Percentiles rank a stretch among this genome's conserved stretches.
phyloP scores from a whole-genome alignment of 768 basidiomycete species.

The Leccinum imitatum region DNA sequence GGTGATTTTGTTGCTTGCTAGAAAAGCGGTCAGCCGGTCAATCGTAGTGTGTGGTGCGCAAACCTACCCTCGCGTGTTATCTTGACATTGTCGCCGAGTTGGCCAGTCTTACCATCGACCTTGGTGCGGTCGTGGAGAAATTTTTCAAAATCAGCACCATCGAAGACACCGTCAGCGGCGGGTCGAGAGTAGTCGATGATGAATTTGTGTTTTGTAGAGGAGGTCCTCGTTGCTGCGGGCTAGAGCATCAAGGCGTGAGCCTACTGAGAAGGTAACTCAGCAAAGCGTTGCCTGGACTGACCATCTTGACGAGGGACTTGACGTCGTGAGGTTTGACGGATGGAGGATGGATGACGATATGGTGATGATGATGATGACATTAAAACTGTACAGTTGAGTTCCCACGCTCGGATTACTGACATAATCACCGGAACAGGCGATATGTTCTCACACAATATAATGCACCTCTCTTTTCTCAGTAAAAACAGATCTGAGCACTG shows the following conservation, averaged over 20 bases:
- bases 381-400: slow-evolving; percentile 53
- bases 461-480: neutral
- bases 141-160: slow-evolving; percentile 73
- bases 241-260: slow-evolving; percentile 58
- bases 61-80: slow-evolving; percentile 77
- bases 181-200: slow-evolving; percentile 85
- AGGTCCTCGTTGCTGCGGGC: slow-evolving; percentile 55
- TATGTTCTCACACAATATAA: slow-evolving; percentile 2
- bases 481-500: neutral
- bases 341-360: neutral
- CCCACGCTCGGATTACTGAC: slow-evolving; percentile 16
- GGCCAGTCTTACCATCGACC: slow-evolving; percentile 88
- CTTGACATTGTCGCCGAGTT: slow-evolving; percentile 88
- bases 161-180: slow-evolving; percentile 61
- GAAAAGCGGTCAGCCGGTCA: slow-evolving; percentile 3
- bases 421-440: slow-evolving; percentile 15
- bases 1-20: slow-evolving; percentile 79
- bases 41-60: slow-evolving; percentile 18
- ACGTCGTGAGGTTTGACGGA: neutral
- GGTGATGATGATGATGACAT: slow-evolving; percentile 9
- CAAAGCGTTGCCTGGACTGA: slow-evolving; percentile 79
- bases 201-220: slow-evolving; percentile 71
- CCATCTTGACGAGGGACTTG: slow-evolving; percentile 53
- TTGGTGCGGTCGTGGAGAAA: slow-evolving; percentile 94
- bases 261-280: slow-evolving; percentile 93